A percentile compares a stretch with the other conserved stretches of the same genome.
These are phyloP conservation scores for Senecio squalidus DNA, from an alignment of 140 eudicot genomes.

Conservation along the genomic window DNA sequence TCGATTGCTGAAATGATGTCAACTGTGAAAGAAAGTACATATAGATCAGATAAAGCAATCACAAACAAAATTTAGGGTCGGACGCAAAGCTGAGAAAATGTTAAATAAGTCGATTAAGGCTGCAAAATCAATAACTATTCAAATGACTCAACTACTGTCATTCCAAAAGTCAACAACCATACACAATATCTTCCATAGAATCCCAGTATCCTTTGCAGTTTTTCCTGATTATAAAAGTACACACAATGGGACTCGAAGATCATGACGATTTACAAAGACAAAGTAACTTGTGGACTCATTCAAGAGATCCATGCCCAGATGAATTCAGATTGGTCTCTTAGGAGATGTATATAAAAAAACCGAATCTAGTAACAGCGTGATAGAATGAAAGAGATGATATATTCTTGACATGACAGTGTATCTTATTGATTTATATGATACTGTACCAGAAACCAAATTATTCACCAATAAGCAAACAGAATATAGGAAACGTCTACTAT, in stretches of 20 bases:
- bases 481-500: too few species aligned
- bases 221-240: neutral
- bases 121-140: neutral
- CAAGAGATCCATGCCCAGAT: neutral
- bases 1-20: slow-evolving; percentile 96
- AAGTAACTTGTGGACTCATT: neutral
- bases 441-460: too few species aligned
- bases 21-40: slow-evolving; percentile 42
- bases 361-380: neutral
- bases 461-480: too few species aligned
- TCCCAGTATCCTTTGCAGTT: neutral
- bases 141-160: neutral
- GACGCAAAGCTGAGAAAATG: neutral
- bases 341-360: too few species aligned
- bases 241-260: neutral
- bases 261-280: neutral
- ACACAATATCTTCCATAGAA: neutral
- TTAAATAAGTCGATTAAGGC: neutral
- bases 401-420: too few species aligned
- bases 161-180: neutral
- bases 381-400: neutral
- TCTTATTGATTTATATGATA: too few species aligned
- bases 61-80: neutral
- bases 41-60: slow-evolving; percentile 12
- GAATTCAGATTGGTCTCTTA: neutral